Conservation (phyloP, 192 early-diverging fungal species). For the Kappamyces sp. region DNA sequence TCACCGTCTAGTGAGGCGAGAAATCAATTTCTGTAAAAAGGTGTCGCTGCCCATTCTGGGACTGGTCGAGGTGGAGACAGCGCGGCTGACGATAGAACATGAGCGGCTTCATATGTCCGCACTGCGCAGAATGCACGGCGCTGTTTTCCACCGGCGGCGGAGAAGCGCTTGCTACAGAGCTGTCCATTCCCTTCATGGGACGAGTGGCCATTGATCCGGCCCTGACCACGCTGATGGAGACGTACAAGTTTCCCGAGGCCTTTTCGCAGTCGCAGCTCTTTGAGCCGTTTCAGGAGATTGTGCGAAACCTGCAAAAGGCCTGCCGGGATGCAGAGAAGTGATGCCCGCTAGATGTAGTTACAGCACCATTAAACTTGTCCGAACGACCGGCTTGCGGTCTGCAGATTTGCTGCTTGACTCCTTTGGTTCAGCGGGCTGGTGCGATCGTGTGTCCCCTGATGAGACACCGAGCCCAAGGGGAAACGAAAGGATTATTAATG, state of each 20-base stretch:
- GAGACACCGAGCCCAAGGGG: too few relatives aligned
- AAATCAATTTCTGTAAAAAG: conserved; percentile 93
- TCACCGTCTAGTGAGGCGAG: conserved; percentile 64
- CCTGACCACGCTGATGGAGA: conserved; percentile 41
- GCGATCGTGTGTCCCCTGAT: too few relatives aligned
- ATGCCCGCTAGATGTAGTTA: too few relatives aligned
- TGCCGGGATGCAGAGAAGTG: too few relatives aligned
- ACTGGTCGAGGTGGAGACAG: conserved; percentile 78
- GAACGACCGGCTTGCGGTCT: too few relatives aligned
- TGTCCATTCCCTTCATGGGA: conserved; percentile 37
- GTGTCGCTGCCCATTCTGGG: conserved; percentile 85
- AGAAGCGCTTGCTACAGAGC: conserved; percentile 36
- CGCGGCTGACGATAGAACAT: not conserved
- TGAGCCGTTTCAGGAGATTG: not conserved
- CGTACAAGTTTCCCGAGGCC: conserved; percentile 3
- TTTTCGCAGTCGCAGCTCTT: conserved; percentile 5
- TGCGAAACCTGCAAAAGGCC: not conserved
- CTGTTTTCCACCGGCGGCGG: conserved; percentile 49
- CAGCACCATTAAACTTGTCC: too few relatives aligned
- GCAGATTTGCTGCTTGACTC: too few relatives aligned
- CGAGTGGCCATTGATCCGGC: conserved; percentile 44
- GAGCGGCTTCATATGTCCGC: not conserved
- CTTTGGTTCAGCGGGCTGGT: too few relatives aligned
- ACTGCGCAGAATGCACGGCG: conserved; percentile 39
- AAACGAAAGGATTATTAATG: too few relatives aligned